These are phyloP conservation scores for Didymella pinodella DNA, from an alignment of 2,329 filamentous ascomycete species.

Conservation along the genomic window DNA sequence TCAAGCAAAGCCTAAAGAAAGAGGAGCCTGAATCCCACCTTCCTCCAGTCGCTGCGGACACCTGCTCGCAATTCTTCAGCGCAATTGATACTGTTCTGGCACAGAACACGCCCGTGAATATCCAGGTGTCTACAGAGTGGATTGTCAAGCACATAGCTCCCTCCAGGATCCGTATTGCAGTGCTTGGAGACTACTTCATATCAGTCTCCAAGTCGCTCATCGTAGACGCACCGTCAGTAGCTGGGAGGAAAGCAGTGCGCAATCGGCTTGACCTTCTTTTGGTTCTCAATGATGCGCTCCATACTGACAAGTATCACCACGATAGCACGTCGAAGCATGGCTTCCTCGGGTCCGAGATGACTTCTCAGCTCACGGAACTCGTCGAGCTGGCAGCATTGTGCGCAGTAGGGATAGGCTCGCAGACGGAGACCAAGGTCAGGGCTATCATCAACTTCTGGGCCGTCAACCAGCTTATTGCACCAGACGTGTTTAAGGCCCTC, in stretches of 20 bases:
- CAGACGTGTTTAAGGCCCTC: slow-evolving; percentile 65
- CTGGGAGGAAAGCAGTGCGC: slow-evolving; percentile 64
- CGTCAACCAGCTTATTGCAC: slow-evolving; percentile 68
- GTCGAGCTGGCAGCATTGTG: slow-evolving; percentile 63
- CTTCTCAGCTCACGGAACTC: slow-evolving; percentile 68
- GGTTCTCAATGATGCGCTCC: slow-evolving; percentile 78
- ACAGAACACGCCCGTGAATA: slow-evolving; percentile 39
- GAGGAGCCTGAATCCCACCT: slow-evolving; percentile 29
- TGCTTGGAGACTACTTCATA: slow-evolving; percentile 78
- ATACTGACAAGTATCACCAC: slow-evolving; percentile 51
- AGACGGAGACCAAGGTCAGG: slow-evolving; percentile 66
- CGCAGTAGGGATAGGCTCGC: slow-evolving; percentile 66
- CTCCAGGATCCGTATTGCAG: slow-evolving; percentile 70
- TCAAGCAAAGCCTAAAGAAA: slow-evolving; percentile 40
- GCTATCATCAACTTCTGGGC: slow-evolving; percentile 75
- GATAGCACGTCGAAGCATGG: slow-evolving; percentile 18
- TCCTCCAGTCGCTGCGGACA: slow-evolving; percentile 31
- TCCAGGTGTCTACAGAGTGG: slow-evolving; percentile 72
- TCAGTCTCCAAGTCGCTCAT: slow-evolving; percentile 70
- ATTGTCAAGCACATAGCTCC: slow-evolving; percentile 74
- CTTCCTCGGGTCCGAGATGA: slow-evolving; percentile 46
- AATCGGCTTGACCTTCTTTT: slow-evolving; percentile 80
- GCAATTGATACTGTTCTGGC: slow-evolving; percentile 39
- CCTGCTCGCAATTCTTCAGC: slow-evolving; percentile 36
- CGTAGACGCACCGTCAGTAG: slow-evolving; percentile 24